Evolutionary conservation across 805 yeast species (phyloP), one percentile per base, ranked within the genome.

Genomic region (Wickerhamomyces ciferrii): DNA sequence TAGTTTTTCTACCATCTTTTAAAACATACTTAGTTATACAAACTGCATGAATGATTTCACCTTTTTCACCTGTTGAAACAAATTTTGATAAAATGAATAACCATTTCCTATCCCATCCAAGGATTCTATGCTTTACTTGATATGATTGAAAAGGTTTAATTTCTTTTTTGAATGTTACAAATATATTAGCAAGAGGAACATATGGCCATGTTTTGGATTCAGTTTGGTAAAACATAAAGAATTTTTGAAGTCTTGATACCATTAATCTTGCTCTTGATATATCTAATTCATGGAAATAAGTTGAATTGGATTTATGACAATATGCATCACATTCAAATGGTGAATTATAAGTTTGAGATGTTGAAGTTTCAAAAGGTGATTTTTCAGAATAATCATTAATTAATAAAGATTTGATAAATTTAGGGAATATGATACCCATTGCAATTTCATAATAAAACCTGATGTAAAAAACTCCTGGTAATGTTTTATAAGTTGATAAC

Each of bases 71-170:
- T 11, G 63, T 66, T 38, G 72, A 68, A 13, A 74, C 75, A 58
- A 89, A 88, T 55, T 78, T 74, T 38, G 85, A 78, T 23, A 85
- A 52, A 13, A 87, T 75, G 59, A 81, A 90, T 14, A 91, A 56
- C 96, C 97, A 89, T 63, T 90, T 91, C 29, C 77, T 71, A 66
- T 87, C 94, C 96, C 96, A 90, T 8, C 92, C 84, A 6, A 86
- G 61, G 17, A 91, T 74, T 35, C 79, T 69, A 3, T 85, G 75
- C 32, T 70, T 68, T 20, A 91, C 71, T 3, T 66, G 52, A 61
- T 82, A 91, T 23, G 56, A 54, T 46, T 75, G 77, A 58, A 82
- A 87, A 1, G 92, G 84, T 55, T 68, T 75, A 60, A 92, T 80
- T 58, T 91, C 96, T 51, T 75, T 78, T 50, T 83, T 73, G 67